Evolutionary conservation across 768 basidiomycete species (phyloP).

Genomic region (Xerocomus brunneocitrinus): DNA sequence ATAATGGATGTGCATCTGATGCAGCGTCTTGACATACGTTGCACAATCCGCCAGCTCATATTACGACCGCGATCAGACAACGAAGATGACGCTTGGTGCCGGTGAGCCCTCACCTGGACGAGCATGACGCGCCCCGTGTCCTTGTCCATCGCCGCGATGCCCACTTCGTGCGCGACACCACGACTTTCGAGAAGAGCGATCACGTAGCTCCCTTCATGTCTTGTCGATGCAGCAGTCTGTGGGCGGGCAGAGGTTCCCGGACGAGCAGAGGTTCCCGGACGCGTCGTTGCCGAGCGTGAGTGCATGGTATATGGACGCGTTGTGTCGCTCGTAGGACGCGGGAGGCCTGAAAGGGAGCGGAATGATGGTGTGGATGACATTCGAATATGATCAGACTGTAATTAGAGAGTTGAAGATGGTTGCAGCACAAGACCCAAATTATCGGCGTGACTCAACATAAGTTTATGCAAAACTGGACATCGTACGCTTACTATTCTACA

Average conservation of each 20-base stretch:
- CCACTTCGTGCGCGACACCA: constrained; percentile 78
- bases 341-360: constrained; percentile 12
- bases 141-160: constrained; percentile 80
- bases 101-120: constrained; percentile 56
- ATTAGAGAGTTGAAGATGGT: background rate
- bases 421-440: no score
- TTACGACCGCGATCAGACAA: background rate
- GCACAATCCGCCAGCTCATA: constrained; percentile 76
- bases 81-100: background rate
- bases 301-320: constrained; percentile 52
- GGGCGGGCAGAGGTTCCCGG: constrained; percentile 45
- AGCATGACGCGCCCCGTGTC: constrained; percentile 73
- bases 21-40: constrained; percentile 84
- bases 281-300: constrained; percentile 46
- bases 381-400: background rate
- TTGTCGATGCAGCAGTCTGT: constrained; percentile 56
- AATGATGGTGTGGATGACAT: constrained; percentile 13
- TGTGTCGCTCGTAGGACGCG: constrained; percentile 9
- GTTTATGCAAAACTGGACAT: background rate
- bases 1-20: constrained; percentile 75
- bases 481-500: constrained; percentile 31
- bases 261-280: constrained; percentile 33
- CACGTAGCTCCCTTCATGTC: constrained; percentile 57
- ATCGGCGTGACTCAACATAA: no score
- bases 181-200: constrained; percentile 73